These are phyloP conservation scores for Penicillium manginii DNA, from an alignment of 495 filamentous ascomycete species.

Conservation along the genomic window DNA sequence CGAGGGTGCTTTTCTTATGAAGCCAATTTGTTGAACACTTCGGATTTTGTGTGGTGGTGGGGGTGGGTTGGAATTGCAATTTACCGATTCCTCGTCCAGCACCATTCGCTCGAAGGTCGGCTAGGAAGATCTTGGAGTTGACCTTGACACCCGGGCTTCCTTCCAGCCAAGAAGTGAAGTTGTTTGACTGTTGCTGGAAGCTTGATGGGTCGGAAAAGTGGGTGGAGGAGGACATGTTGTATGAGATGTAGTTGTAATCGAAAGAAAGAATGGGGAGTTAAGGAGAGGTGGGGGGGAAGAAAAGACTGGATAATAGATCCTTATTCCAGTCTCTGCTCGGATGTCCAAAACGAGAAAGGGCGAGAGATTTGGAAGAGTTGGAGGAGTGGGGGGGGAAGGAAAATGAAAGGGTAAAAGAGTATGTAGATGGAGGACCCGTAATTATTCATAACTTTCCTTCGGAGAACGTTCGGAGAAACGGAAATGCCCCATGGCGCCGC, in stretches of 20 bases:
- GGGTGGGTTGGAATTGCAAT: slow-evolving; percentile 32
- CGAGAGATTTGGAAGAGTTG: neutral
- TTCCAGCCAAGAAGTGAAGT: slow-evolving; percentile 60
- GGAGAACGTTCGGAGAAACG: slow-evolving; percentile 29
- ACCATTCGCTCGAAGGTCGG: slow-evolving; percentile 54
- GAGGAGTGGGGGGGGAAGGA: slow-evolving; percentile 26
- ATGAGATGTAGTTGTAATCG: slow-evolving; percentile 1
- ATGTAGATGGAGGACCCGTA: slow-evolving; percentile 16
- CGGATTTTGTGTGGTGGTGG: slow-evolving; percentile 26
- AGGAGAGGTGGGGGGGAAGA: slow-evolving; percentile 10
- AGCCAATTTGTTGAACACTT: slow-evolving; percentile 13
- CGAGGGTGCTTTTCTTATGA: slow-evolving; percentile 14
- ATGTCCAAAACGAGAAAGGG: neutral
- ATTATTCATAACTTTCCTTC: slow-evolving; percentile 9
- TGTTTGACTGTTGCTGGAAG: slow-evolving; percentile 51
- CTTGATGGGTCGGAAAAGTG: slow-evolving; percentile 44
- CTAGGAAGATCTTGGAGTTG: slow-evolving; percentile 57
- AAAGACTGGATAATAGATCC: slow-evolving; percentile 3
- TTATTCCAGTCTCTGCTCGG: neutral
- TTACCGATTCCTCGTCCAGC: slow-evolving; percentile 66
- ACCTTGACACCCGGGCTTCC: slow-evolving; percentile 53
- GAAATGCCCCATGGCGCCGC: slow-evolving; percentile 21
- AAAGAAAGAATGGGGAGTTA: neutral
- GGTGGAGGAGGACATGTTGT: slow-evolving; percentile 42
- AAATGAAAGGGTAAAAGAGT: slow-evolving; percentile 20